These are phyloP conservation scores for Ciborinia camelliae DNA, from an alignment of 2,329 filamentous ascomycete species.

Conservation along the genomic window DNA sequence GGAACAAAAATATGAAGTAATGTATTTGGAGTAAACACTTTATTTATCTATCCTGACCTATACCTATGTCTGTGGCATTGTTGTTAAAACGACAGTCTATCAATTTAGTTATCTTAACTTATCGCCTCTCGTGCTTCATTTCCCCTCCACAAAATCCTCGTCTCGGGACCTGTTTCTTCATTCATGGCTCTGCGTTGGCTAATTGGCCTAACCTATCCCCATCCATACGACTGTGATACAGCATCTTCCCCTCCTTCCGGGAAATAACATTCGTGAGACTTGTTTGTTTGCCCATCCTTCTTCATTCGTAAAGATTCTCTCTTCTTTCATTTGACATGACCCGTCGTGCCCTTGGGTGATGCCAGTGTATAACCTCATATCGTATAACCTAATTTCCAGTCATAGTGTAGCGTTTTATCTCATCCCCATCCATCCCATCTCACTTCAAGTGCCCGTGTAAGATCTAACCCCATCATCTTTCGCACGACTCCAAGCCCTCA, in stretches of 20 bases:
- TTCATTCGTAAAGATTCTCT: neutral
- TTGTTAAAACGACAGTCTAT: neutral
- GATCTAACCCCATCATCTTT: neutral
- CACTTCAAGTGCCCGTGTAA: slow-evolving; percentile 8
- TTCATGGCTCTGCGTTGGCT: slow-evolving; percentile 6
- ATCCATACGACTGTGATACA: neutral
- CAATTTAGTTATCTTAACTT: neutral
- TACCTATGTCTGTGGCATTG: no score
- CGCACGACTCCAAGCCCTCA: slow-evolving; percentile 17
- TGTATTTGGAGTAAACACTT: neutral
- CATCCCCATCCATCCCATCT: neutral
- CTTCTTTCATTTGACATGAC: neutral
- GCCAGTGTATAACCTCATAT: neutral
- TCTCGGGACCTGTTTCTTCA: slow-evolving; percentile 13
- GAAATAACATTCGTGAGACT: neutral
- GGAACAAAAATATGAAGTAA: neutral
- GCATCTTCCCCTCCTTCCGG: neutral
- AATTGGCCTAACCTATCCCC: neutral
- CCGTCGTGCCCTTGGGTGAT: neutral
- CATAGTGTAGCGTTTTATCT: slow-evolving; percentile 3
- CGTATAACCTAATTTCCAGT: neutral
- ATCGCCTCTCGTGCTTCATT: neutral
- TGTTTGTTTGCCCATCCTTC: neutral
- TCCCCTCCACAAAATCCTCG: slow-evolving; percentile 1
- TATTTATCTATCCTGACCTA: neutral